These are phyloP conservation scores for Chaetomium tenue DNA, from an alignment of 495 filamentous ascomycete genomes.

Conservation along the genomic window DNA sequence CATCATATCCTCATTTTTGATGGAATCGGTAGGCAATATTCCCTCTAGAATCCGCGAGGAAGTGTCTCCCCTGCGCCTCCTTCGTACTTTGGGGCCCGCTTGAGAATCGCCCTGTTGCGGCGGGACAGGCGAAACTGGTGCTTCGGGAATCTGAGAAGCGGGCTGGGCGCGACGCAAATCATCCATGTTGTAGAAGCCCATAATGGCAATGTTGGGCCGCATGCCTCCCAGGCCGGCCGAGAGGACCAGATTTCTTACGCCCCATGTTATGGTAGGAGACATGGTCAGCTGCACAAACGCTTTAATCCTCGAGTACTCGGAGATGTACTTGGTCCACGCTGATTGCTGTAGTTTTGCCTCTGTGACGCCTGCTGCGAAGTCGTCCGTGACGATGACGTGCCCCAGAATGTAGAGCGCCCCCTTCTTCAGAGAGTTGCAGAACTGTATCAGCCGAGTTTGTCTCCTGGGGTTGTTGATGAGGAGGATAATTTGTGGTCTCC, in stretches of 20 bases:
- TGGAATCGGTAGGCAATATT: slow-evolving; percentile 59
- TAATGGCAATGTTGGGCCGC: slow-evolving; percentile 81
- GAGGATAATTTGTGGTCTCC: slow-evolving; percentile 80
- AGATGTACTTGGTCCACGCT: slow-evolving; percentile 82
- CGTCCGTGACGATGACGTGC: slow-evolving; percentile 80
- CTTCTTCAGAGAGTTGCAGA: slow-evolving; percentile 90
- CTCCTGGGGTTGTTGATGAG: slow-evolving; percentile 78
- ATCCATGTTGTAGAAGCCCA: slow-evolving; percentile 72
- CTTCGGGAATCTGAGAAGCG: slow-evolving; percentile 35
- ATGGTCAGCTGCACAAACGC: slow-evolving; percentile 85
- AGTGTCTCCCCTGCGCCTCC: slow-evolving; percentile 44
- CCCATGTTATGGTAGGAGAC: slow-evolving; percentile 81
- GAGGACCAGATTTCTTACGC: slow-evolving; percentile 75
- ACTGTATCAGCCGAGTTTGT: slow-evolving; percentile 79
- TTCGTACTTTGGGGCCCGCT: slow-evolving; percentile 25
- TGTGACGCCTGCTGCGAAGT: slow-evolving; percentile 73
- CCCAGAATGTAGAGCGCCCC: slow-evolving; percentile 81
- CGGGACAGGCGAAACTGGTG: slow-evolving; percentile 29
- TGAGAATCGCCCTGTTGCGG: slow-evolving; percentile 27
- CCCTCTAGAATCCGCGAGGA: slow-evolving; percentile 48
- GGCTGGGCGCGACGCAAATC: slow-evolving; percentile 58
- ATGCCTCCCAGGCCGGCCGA: slow-evolving; percentile 85
- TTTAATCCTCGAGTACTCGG: slow-evolving; percentile 77
- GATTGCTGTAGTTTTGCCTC: slow-evolving; percentile 79
- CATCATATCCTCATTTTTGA: slow-evolving; percentile 61